Evolutionary conservation across 352 stramenopile genomes (phyloP), one percentile per base, ranked within the genome.

Genomic region (Pythium phragmiticola): DNA sequence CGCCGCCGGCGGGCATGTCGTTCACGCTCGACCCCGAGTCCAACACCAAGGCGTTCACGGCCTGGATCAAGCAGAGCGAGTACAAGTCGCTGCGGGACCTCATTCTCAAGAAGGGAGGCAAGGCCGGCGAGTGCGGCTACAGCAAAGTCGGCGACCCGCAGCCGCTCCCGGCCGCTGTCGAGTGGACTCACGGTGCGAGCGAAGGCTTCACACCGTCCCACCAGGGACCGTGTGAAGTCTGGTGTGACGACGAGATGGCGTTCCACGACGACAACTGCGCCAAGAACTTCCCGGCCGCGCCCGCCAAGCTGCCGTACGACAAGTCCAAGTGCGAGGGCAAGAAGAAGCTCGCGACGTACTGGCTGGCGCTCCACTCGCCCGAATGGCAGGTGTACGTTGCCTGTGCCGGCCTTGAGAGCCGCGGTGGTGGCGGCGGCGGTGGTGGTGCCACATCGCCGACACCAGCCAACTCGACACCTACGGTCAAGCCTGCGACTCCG

Each of bases 341-440:
- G 12, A 73, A 69, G 28, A 42, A 68, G 63, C 60, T 75, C 28
- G 51, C 52, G 26, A 55, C 48, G 13, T 57, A 66, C 51, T 78
- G 71, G 71, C 45, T 75, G 16, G 71, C 71, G 19, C 51, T 77
- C 59, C 72, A 78, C 46, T 45, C 52, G 2, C 7, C 65, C 13
- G 42, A 63, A 12, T 78, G 68, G 72, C 72, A 76, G 37, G 57
- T 70, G 4, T 71, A 78, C 65, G 68, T 62, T 2, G 60, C 62
- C 59, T 77, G 63, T 21, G 68, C 71, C 12, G 21, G 53, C 5
- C 54, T 80, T 33, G 50, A 43, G 30, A 62, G 55, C 55, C 30
- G 50, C 50, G 28, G 30, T 2, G 63, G 71, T 51, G 52, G 60
- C 13, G 57, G 43, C 19, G 50, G 33, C 21, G 21, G 21, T 21